phyloP scores from a whole-genome alignment of 2,329 filamentous ascomycete species.

The Aureobasidium namibiae region DNA sequence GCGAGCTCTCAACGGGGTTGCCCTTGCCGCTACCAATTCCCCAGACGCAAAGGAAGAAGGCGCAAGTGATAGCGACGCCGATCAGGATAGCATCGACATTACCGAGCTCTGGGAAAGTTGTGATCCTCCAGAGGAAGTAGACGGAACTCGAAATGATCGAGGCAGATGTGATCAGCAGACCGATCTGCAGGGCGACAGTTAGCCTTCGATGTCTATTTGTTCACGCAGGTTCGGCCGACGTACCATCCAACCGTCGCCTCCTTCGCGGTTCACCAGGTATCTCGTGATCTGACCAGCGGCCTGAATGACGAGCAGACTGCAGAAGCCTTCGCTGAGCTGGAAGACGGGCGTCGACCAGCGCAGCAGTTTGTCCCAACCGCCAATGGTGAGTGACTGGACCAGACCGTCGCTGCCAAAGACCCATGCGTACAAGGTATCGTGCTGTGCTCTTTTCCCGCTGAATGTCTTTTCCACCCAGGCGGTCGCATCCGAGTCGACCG shows the following conservation, averaged over 20 bases:
- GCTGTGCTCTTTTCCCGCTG: slow-evolving; percentile 53
- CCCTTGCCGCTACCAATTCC: slow-evolving; percentile 90
- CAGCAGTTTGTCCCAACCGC: slow-evolving; percentile 80
- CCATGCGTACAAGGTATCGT: slow-evolving; percentile 70
- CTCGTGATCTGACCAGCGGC: slow-evolving; percentile 87
- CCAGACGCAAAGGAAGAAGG: slow-evolving; percentile 85
- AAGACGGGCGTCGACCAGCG: slow-evolving; percentile 90
- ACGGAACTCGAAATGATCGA: slow-evolving; percentile 88
- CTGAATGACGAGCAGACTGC: slow-evolving; percentile 91
- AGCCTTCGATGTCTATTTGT: slow-evolving; percentile 27
- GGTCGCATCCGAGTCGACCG: slow-evolving; percentile 69
- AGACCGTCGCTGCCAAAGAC: slow-evolving; percentile 80
- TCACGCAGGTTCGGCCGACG: slow-evolving; percentile 27
- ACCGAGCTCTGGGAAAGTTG: slow-evolving; percentile 85
- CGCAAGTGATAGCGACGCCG: slow-evolving; percentile 84
- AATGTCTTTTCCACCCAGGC: slow-evolving; percentile 80
- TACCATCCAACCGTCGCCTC: slow-evolving; percentile 95
- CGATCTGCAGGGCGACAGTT: slow-evolving; percentile 52
- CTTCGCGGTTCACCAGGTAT: slow-evolving; percentile 87
- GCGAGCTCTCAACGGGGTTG: slow-evolving; percentile 88
- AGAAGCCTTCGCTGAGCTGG: slow-evolving; percentile 92
- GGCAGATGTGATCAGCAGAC: slow-evolving; percentile 76
- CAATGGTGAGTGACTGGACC: slow-evolving; percentile 70
- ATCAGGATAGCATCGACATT: slow-evolving; percentile 90
- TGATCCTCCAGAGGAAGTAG: slow-evolving; percentile 94